Evolutionary conservation across 306 rosid species (phyloP), one percentile per base, ranked within the genome.

Genomic region (Vigna angularis): DNA sequence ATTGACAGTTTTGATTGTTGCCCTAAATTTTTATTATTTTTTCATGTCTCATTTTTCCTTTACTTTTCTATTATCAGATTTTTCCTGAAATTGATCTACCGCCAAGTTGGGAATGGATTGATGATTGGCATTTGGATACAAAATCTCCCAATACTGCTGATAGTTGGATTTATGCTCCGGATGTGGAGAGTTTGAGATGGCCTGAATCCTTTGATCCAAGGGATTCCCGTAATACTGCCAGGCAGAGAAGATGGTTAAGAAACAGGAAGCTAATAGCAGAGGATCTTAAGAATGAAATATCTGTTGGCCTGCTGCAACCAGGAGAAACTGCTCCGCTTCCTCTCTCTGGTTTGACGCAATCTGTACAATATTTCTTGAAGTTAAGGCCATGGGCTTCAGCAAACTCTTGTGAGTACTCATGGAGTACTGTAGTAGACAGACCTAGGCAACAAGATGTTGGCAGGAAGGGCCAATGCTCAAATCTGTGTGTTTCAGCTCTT

Each of bases 191-290:
- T 85, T 83, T 93, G 79, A 93, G 85, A 73, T 89, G 98, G 98
- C 95, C 98, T 4, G 80, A 82, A 76, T 83, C 97, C 61, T 84
- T 44, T 73, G 88, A 87, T 86, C 83, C 87, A 47, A 72, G 56
- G 61, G 82, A 85, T 40, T 78, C 80, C 65, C 81, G 42, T 57
- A 89, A 84, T 82, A 42, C 67, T 78, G 93, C 93, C 14, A 88
- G 98, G 86, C 93, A 91, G 86, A 88, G 97, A 85, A 88, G 85
- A 85, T 93, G 98, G 98, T 75, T 89, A 62, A 88, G 95, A 81
- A 88, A 75, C 77, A 90, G 91, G 86, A 91, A 79, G 86, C 87
- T 79, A 67, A 81, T 84, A 74, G 76, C 74, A 57, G 75, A 75
- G 56, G 83, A 81, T 71, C 74, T 70, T 72, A 80, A 82, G 78